Evolutionary conservation across 2,329 filamentous ascomycete genomes (phyloP).

Genomic region (Hymenoscyphus albidus): DNA sequence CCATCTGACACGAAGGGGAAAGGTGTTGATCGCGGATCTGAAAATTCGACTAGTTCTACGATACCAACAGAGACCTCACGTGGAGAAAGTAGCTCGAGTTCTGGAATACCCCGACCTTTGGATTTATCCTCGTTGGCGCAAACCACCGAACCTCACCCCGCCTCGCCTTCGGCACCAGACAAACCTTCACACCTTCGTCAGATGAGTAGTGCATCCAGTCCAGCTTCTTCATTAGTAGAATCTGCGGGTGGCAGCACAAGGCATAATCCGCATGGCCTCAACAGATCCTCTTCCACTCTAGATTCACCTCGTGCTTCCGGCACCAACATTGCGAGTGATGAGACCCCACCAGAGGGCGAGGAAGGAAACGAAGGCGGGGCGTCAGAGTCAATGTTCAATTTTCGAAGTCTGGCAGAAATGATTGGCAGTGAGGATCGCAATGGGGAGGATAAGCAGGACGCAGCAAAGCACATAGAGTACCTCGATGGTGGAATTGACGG

Average conservation of each 20-base stretch:
- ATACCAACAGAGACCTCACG: constrained; percentile 25
- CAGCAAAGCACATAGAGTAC: constrained; percentile 30
- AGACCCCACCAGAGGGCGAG: constrained; percentile 45
- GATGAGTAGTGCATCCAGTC: constrained; percentile 82
- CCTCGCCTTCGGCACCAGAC: constrained; percentile 47
- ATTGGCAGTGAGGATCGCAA: constrained; percentile 65
- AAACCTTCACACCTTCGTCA: constrained; percentile 72
- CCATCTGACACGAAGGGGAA: constrained; percentile 58
- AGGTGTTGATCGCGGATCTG: constrained; percentile 54
- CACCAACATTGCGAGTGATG: constrained; percentile 43
- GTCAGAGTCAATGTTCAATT: constrained; percentile 84
- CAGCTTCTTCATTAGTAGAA: constrained; percentile 72
- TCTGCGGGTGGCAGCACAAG: constrained; percentile 50
- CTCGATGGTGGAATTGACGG: constrained; percentile 12
- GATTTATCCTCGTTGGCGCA: constrained; percentile 22
- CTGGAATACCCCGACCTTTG: constrained; percentile 24
- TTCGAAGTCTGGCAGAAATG: constrained; percentile 79
- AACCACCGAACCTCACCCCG: constrained; percentile 40
- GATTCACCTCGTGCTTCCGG: constrained; percentile 53
- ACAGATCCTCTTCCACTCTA: constrained; percentile 42
- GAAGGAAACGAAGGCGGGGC: constrained; percentile 47
- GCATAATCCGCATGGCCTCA: constrained; percentile 31
- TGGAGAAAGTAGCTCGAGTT: constrained; percentile 17
- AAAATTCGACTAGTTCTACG: constrained; percentile 13
- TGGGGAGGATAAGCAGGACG: constrained; percentile 29